Base-by-base conservation (phyloP, 2,329 filamentous ascomycete genomes). In the Endothia cerciana region DNA sequence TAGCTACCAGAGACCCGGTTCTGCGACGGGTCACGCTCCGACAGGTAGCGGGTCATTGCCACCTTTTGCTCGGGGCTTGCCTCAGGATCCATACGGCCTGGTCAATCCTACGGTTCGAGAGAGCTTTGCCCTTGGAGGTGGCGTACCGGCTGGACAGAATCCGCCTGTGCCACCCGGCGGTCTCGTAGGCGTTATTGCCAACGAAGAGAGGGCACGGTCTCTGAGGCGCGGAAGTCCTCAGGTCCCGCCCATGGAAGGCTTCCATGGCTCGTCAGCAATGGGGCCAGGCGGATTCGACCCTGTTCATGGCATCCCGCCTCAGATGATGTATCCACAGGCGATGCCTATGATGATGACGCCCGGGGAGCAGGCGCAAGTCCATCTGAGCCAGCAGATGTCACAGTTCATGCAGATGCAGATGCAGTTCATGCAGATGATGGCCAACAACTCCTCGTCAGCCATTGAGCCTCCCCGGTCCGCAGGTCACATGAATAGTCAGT, bases 351-450 rank as follows among this genome's bases (percentile, higher is more conserved):
- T 71, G 25, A 77, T 79, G 75, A 74, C 89, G 19, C 81, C 88
- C 2, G 86, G 85, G 28, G 90, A 93, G 68, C 90, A 91, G 74
- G 89, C 89, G 36, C 91, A 94, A 72, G 84, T 94, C 51, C 89
- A 94, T 71, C 90, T 95, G 84, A 90, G 87, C 7, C 90, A 93
- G 73, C 91, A 94, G 74, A 94, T 94, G 91, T 85, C 87, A 64
- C 89, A 92, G 72, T 93, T 94, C 79, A 93, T 94, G 91, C 90
- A 93, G 74, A 93, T 95, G 89, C 93, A 97, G 76, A 94, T 96
- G 90, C 91, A 96, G 75, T 93, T 93, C 78, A 94, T 96, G 90
- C 91, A 94, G 73, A 90, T 93, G 87, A 91, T 92, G 85, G 82
- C 83, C 0, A 71, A 74, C 15, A 79, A 78, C 60, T 80, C 79